Evolutionary conservation across 306 rosid species (phyloP), one percentile per base, ranked within the genome.

Genomic region (Senna siamea): DNA sequence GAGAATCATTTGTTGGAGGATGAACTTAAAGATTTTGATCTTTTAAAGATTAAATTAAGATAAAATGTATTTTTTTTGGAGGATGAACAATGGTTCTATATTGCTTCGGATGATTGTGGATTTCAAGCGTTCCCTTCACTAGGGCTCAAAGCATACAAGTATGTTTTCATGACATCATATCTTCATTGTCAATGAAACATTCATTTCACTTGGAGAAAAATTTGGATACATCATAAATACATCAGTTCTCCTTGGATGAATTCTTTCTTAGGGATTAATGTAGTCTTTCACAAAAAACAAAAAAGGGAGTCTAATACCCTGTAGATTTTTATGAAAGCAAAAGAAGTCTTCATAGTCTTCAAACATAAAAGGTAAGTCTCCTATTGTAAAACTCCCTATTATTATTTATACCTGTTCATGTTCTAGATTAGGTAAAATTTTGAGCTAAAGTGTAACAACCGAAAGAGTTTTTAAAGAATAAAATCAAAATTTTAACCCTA

Each of bases 31-130:
- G n/a, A n/a, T n/a, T n/a, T n/a, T n/a, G n/a, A n/a, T n/a, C n/a
- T n/a, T n/a, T n/a, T n/a, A n/a, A n/a, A n/a, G n/a, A n/a, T n/a
- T n/a, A n/a, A n/a, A n/a, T n/a, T n/a, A n/a, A n/a, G n/a, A n/a
- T n/a, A n/a, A n/a, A n/a, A n/a, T n/a, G n/a, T n/a, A n/a, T n/a
- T n/a, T n/a, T n/a, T n/a, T n/a, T n/a, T n/a, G n/a, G n/a, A n/a
- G n/a, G n/a, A n/a, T n/a, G n/a, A n/a, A n/a, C 82, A 85, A 13
- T 85, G 89, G 89, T 85, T 85, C 84, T 85, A 67, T 72, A 76
- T 84, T 22, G 89, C 84, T 57, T 5, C 72, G 66, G 89, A 85
- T 22, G 35, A 32, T 14, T 85, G 89, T 73, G 89, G 89, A 76
- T 85, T 85, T 79, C 75, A 60, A 62, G 62, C 61, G 66, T 81